Evolutionary conservation across 139 green algal genomes (phyloP).

Genomic region (Zygnema cylindricum): DNA sequence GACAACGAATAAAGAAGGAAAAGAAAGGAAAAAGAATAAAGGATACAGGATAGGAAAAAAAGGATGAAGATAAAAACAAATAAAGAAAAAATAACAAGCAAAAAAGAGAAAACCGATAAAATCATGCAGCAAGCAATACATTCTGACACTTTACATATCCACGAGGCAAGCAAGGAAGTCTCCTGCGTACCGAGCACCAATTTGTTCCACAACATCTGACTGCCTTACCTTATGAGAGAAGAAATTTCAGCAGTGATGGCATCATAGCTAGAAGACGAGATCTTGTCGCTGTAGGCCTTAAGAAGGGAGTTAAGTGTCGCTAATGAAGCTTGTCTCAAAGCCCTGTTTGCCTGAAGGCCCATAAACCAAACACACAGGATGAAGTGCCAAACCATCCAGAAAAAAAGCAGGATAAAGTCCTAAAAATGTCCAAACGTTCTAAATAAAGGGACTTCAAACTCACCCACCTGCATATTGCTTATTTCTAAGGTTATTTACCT

Average conservation of each 20-base stretch:
- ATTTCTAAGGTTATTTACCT: constrained; percentile 63
- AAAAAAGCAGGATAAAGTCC: no score
- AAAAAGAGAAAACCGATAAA: background rate
- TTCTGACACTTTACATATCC: background rate
- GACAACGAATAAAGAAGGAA: no score
- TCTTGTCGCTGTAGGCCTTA: constrained; percentile 17
- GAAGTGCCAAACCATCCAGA: no score
- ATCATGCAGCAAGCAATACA: constrained; percentile 4
- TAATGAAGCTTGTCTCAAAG: constrained; percentile 82
- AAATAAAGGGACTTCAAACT: background rate
- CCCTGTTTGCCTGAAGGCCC: constrained; percentile 72
- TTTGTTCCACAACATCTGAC: background rate
- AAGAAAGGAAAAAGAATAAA: no score
- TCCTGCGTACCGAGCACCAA: background rate
- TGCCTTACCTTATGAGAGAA: constrained; percentile 60
- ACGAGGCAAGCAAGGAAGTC: background rate
- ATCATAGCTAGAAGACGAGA: constrained; percentile 42
- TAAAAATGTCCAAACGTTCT: no score
- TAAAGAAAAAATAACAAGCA: no score
- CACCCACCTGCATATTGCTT: background rate
- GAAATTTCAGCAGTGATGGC: constrained; percentile 61
- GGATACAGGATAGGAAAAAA: no score
- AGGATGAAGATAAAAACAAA: no score
- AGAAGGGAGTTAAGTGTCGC: constrained; percentile 61
- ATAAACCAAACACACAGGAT: no score